These are phyloP conservation scores for Monilinia polystroma DNA, from an alignment of 2,329 filamentous ascomycete species.

Conservation along the genomic window DNA sequence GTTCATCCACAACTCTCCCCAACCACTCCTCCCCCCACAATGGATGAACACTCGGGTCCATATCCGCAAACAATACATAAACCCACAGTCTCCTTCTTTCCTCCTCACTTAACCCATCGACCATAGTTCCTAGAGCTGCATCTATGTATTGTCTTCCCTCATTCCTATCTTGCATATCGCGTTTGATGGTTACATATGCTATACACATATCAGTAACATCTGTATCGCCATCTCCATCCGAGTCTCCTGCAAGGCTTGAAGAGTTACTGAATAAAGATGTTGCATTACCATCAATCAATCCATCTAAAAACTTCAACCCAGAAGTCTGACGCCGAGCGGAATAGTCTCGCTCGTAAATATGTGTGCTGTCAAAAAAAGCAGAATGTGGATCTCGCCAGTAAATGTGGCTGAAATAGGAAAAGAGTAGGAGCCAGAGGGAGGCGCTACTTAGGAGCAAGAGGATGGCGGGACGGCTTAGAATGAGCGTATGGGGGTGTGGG, in stretches of 20 bases:
- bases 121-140: constrained; percentile 29
- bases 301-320: constrained; percentile 24
- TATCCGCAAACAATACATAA: constrained; percentile 10
- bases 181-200: constrained; percentile 27
- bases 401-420: constrained; percentile 19
- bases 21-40: constrained; percentile 8
- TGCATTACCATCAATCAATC: neutral
- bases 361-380: constrained; percentile 27
- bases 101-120: constrained; percentile 30
- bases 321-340: constrained; percentile 24
- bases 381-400: constrained; percentile 32
- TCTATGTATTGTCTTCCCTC: constrained; percentile 29
- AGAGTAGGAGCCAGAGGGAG: constrained; percentile 21
- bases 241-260: constrained; percentile 8
- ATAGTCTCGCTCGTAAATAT: constrained; percentile 30
- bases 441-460: neutral
- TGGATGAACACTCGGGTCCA: constrained; percentile 15
- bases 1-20: constrained; percentile 9
- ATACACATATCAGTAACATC: constrained; percentile 25
- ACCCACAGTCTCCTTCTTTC: constrained; percentile 28
- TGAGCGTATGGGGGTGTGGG: neutral
- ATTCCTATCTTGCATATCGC: constrained; percentile 20
- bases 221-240: neutral
- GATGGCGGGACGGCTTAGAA: neutral
- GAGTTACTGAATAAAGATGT: constrained; percentile 7